Evolutionary conservation across 1,139 yeast species (phyloP), one percentile per base, ranked within the genome.

Genomic region (Hansenula sp.): DNA sequence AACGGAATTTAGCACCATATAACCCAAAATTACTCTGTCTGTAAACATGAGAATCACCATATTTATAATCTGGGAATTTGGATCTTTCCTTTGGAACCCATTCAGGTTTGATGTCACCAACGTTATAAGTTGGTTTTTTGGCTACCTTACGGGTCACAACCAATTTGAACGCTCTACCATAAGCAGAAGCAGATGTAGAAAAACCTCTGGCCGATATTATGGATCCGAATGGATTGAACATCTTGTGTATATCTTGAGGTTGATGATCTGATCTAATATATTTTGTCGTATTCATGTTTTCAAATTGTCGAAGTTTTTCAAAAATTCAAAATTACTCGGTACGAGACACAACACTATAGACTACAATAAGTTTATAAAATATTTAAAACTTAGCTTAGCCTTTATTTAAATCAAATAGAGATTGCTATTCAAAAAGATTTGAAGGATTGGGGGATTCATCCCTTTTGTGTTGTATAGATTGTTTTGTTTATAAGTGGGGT

Each of bases 21-120:
- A 93, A 74, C 9, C 98, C 98, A 46, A 84, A 71, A 63, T 91
- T 88, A 55, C 91, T 83, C 65, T 91, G 84, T 63, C 90, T 90
- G 70, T 82, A 91, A 52, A 81, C 73, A 46, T 73, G 68, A 4
- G 96, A 74, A 50, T 86, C 91, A 31, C 89, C 90, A 63, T 84
- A 91, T 43, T 89, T 85, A 65, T 93, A 93, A 16, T 76, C 83
- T 13, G 99, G 98, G 58, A 76, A 76, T 46, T 70, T 59, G 32
- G 72, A 68, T 43, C 67, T 67, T 47, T 69, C 61, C 41, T 65
- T 60, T 37, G 90, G 88, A 44, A 84, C 67, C 47, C 64, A 58
- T 15, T 65, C 50, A 37, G 79, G 77, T 55, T 65, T 71, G 3
- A 47, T 50, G 49, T 74, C 79, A 35, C 81, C 81, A 36, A 68